Conservation (phyloP, 768 basidiomycete species). For the Auriculariales sp. region DNA sequence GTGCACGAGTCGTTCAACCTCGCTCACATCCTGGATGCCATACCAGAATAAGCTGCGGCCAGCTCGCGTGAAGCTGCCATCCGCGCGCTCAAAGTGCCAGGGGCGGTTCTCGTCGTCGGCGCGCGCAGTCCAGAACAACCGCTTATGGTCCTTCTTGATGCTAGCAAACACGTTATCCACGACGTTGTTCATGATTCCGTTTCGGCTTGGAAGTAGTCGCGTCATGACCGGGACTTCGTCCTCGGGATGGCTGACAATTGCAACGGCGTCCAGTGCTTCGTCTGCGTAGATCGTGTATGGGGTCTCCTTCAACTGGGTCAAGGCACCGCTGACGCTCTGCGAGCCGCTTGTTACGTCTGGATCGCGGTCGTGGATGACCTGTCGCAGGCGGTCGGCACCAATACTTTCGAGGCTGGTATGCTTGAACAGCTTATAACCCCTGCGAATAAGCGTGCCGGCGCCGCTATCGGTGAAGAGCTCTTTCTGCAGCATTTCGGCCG, state of each 20-base stretch:
- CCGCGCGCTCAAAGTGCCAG: slow-evolving; percentile 98
- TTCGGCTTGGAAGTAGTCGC: slow-evolving; percentile 78
- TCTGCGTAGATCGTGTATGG: slow-evolving; percentile 97
- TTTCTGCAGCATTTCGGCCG: slow-evolving; percentile 81
- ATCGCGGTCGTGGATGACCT: slow-evolving; percentile 90
- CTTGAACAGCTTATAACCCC: slow-evolving; percentile 96
- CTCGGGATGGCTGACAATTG: slow-evolving; percentile 83
- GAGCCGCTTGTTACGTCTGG: slow-evolving; percentile 74
- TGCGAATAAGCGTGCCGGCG: slow-evolving; percentile 93
- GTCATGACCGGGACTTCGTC: slow-evolving; percentile 85
- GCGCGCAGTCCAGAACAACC: slow-evolving; percentile 95
- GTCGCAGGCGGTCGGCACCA: slow-evolving; percentile 87
- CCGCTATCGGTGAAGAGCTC: slow-evolving; percentile 98
- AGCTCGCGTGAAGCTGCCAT: slow-evolving; percentile 91
- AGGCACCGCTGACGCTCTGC: slow-evolving; percentile 75
- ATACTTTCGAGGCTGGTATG: slow-evolving; percentile 66
- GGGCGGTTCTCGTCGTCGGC: slow-evolving; percentile 92
- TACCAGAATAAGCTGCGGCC: slow-evolving; percentile 97
- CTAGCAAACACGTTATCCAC: slow-evolving; percentile 94
- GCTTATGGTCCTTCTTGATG: slow-evolving; percentile 88
- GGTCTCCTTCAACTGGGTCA: slow-evolving; percentile 64
- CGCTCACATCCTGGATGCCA: slow-evolving; percentile 78
- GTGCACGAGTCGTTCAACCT: slow-evolving; percentile 78
- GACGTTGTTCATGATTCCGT: slow-evolving; percentile 84
- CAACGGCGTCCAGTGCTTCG: slow-evolving; percentile 90